Base-by-base conservation (phyloP, 2,329 filamentous ascomycete species). In the Diaporthe sp. region DNA sequence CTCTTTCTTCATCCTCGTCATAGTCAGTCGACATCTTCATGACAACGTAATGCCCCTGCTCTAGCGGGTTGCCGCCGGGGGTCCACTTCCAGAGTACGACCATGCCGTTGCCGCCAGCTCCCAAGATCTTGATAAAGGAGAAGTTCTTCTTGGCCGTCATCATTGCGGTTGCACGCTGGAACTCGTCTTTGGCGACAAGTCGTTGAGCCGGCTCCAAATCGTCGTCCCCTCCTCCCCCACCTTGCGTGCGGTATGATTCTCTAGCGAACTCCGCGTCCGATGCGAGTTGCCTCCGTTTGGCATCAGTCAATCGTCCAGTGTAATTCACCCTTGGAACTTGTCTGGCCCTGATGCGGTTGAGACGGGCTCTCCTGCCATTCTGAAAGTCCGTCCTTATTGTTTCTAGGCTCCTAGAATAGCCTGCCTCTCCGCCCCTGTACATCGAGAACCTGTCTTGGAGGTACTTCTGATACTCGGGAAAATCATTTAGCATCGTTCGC, bases 201-300 rank as follows among this genome's bases (percentile, higher is more conserved):
- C 7, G n/a, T 9, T 25, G 3, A 1, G 4, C 5, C 4, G 6
- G 2, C 9, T 6, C 3, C 59, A 62, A 22, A 62, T 31, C 13
- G 15, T 2, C 15, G 9, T 3, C 13, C 7, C 1, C 8, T n/a
- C 1, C 17, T 19, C 19, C 8, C 3, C 9, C 2, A 19, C 22
- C 34, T 34, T 34, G 7, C 34, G 34, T 13, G 13, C 25, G n/a
- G 25, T 62, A 62, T 6, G n/a, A 17, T 4, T 15, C 1, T 42
- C 58, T 42, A 9, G 25, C 28, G 2, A 5, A 0, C 2, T 22
- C 37, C 8, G 59, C 58, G 7, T 3, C 5, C 13, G 13, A 37
- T 7, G 1, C 15, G 3, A 13, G n/a, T n/a, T 1, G 0, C 8
- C 12, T n/a, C 13, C 28, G 22, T 37, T 25, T 37, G 4, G 2